phyloP scores from a whole-genome alignment of 2,329 filamentous ascomycete species.

The Clonostachys rosea region DNA sequence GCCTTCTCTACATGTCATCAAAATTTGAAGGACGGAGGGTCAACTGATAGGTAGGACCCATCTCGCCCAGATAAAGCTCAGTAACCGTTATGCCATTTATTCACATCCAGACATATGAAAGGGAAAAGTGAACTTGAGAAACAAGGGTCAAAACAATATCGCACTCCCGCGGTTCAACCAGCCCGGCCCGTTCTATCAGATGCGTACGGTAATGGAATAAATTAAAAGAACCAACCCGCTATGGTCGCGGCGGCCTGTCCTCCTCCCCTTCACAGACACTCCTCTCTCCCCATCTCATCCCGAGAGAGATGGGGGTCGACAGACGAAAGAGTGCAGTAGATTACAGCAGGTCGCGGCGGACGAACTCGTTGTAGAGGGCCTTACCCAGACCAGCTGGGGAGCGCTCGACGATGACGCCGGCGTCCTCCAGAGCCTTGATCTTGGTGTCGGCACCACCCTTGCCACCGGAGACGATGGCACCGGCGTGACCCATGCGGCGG shows the following conservation, averaged over 20 bases:
- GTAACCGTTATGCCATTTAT: not conserved
- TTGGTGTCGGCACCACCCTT: conserved; percentile 98
- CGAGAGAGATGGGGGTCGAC: conserved; percentile 4
- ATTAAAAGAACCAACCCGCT: not conserved
- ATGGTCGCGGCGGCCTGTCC: not conserved
- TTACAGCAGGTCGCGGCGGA: conserved; percentile 93
- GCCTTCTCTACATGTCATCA: too few relatives aligned
- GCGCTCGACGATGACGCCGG: conserved; percentile 94
- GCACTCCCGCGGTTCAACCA: not conserved
- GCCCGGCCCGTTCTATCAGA: conserved; percentile 20
- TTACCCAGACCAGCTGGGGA: conserved; percentile 90
- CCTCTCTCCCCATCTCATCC: not conserved
- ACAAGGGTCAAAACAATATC: too few relatives aligned
- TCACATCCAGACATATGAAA: not conserved
- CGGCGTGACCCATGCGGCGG: conserved; percentile 96
- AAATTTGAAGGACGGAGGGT: too few relatives aligned
- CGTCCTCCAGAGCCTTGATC: conserved; percentile 88
- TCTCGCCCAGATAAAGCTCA: too few relatives aligned
- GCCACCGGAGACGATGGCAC: conserved; percentile 94
- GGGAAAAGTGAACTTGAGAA: too few relatives aligned
- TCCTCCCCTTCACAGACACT: not conserved
- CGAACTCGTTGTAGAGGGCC: conserved; percentile 90
- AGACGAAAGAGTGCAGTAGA: conserved; percentile 5
- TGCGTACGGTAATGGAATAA: conserved; percentile 12
- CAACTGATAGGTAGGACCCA: too few relatives aligned